These are phyloP conservation scores for Persicaria tinctoria DNA, from an alignment of 148 eudicot genomes.

Conservation along the genomic window DNA sequence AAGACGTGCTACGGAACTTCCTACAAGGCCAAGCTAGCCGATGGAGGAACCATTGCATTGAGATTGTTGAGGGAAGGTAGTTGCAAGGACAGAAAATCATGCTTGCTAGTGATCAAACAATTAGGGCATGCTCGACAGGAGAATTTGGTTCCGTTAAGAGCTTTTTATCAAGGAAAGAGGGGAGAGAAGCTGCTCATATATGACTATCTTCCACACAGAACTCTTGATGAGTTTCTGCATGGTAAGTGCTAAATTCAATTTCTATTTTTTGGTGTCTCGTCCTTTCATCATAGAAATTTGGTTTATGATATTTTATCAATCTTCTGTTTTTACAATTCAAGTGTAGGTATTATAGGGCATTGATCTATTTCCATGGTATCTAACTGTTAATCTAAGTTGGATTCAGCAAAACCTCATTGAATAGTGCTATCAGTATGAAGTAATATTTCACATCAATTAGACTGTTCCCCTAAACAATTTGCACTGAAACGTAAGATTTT, in stretches of 20 bases:
- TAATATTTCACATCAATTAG: background rate
- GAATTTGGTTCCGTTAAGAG: slow-evolving; percentile 84
- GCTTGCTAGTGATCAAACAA: slow-evolving; percentile 78
- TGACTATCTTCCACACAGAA: slow-evolving; percentile 71
- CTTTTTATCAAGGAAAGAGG: slow-evolving; percentile 92
- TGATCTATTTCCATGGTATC: background rate
- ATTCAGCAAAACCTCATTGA: background rate
- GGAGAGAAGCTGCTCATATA: slow-evolving; percentile 94
- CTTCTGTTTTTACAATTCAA: background rate
- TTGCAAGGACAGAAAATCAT: slow-evolving; percentile 66
- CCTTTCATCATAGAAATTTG: background rate
- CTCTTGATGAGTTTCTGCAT: slow-evolving; percentile 74
- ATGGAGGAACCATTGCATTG: slow-evolving; percentile 84
- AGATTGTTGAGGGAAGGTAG: slow-evolving; percentile 93
- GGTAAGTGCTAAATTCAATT: slow-evolving; percentile 31
- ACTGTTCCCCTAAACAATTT: background rate
- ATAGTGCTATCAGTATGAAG: background rate
- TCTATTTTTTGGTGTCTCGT: background rate
- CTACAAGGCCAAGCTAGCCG: slow-evolving; percentile 82
- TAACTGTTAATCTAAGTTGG: background rate
- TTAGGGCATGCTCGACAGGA: slow-evolving; percentile 81
- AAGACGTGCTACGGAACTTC: slow-evolving; percentile 90
- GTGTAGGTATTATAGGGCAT: background rate
- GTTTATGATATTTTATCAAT: background rate
- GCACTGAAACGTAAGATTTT: background rate